These are phyloP conservation scores for Umbelopsis sp. DNA, from an alignment of 192 early-diverging fungal species.

Conservation along the genomic window DNA sequence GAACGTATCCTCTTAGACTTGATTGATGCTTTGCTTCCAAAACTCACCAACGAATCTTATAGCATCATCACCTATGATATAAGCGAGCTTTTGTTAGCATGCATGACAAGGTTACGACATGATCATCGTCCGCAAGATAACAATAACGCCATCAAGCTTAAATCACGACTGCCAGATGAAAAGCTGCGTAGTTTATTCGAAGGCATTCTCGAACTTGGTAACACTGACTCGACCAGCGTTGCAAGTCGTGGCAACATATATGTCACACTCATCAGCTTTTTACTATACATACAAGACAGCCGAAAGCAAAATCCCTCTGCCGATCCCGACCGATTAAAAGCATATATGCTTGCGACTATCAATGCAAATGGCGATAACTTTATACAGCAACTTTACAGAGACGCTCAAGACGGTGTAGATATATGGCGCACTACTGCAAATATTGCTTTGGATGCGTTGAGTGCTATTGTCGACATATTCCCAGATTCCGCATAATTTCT, in stretches of 20 bases:
- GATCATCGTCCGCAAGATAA: constrained; percentile 56
- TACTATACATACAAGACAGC: constrained; percentile 58
- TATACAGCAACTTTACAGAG: constrained; percentile 73
- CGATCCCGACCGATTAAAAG: constrained; percentile 33
- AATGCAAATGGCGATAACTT: constrained; percentile 67
- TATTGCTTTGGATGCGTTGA: constrained; percentile 71
- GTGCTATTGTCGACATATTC: constrained; percentile 47
- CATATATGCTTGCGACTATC: constrained; percentile 52
- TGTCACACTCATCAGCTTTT: constrained; percentile 69
- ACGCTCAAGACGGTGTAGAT: constrained; percentile 81
- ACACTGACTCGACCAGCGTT: neutral
- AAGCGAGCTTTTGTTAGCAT: constrained; percentile 57
- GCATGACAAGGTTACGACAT: constrained; percentile 58
- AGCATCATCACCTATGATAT: constrained; percentile 54
- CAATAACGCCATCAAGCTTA: constrained; percentile 12
- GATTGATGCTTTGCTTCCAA: constrained; percentile 65
- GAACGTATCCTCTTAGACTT: constrained; percentile 69
- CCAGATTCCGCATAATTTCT: constrained; percentile 46
- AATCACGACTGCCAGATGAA: constrained; percentile 26
- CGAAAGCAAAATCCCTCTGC: constrained; percentile 1
- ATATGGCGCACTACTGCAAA: constrained; percentile 89
- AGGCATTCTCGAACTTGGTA: constrained; percentile 31
- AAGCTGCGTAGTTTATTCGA: constrained; percentile 37
- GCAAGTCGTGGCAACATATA: constrained; percentile 78
- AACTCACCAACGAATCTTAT: constrained; percentile 46